phyloP scores from a whole-genome alignment of 164 flowering plant species.

The Vitis rupestris region DNA sequence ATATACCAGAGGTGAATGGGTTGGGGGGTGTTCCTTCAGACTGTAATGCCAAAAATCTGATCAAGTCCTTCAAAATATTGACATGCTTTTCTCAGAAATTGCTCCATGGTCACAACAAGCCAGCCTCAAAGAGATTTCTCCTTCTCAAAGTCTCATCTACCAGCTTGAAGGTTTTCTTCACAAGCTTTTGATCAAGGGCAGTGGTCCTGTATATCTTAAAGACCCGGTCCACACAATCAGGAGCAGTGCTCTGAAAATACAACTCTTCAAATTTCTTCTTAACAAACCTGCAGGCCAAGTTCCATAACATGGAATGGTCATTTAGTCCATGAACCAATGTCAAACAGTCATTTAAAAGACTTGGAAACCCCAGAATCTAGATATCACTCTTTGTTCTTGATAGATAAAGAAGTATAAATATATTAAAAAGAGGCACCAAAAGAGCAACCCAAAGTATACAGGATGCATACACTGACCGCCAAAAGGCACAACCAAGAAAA shows the following conservation, averaged over 20 bases:
- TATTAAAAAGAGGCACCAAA: no score
- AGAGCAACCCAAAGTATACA: no score
- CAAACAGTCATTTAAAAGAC: background rate
- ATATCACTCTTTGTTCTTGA: no score
- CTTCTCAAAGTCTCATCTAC: slow-evolving; percentile 95
- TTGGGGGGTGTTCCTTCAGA: slow-evolving; percentile 1
- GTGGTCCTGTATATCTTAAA: slow-evolving; percentile 96
- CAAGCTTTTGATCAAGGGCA: slow-evolving; percentile 94
- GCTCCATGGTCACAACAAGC: slow-evolving; percentile 53
- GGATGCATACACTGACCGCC: no score
- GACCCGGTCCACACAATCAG: slow-evolving; percentile 83
- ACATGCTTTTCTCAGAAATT: background rate
- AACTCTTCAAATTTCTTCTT: slow-evolving; percentile 98
- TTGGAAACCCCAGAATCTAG: background rate
- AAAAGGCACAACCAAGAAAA: no score
- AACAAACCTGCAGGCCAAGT: slow-evolving; percentile 62
- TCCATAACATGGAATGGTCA: background rate
- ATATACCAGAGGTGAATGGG: slow-evolving; percentile 1
- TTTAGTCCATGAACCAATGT: background rate
- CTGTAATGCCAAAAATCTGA: slow-evolving; percentile 5
- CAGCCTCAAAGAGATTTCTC: slow-evolving; percentile 94
- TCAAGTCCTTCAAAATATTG: slow-evolving; percentile 15
- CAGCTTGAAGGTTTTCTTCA: slow-evolving; percentile 97
- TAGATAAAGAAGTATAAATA: no score
- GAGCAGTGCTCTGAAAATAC: slow-evolving; percentile 86